phyloP scores from a whole-genome alignment of 176 grass and related monocot genomes.

The Guadua angustifolia region DNA sequence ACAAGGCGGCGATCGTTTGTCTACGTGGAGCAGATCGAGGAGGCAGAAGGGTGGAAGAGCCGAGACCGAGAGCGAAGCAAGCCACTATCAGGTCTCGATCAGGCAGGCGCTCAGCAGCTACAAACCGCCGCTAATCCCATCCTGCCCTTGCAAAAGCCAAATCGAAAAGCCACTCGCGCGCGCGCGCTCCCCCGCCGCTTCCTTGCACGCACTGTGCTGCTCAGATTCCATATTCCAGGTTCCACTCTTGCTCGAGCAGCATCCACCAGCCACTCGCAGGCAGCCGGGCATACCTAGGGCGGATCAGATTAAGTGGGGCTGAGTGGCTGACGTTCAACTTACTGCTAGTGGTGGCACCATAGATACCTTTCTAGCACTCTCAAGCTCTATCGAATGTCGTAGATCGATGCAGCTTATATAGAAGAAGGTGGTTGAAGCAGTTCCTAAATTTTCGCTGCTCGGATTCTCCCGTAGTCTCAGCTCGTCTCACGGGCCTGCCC shows the following conservation, averaged over 20 bases:
- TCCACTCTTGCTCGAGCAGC: conserved; percentile 30
- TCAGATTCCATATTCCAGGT: not conserved
- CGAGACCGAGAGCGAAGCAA: too few species aligned
- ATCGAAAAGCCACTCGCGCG: not conserved
- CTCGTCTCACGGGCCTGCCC: not conserved
- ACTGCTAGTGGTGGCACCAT: too few species aligned
- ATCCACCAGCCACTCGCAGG: conserved; percentile 17
- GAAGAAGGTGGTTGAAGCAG: too few species aligned
- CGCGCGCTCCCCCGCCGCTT: not conserved
- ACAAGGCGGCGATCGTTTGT: too few species aligned
- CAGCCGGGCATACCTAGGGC: not conserved
- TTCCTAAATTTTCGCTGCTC: not conserved
- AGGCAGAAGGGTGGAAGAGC: too few species aligned
- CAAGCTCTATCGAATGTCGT: too few species aligned
- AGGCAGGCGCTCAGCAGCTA: not conserved
- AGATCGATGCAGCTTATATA: too few species aligned
- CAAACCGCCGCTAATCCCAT: not conserved
- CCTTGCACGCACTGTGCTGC: not conserved
- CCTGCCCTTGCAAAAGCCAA: conserved; percentile 38
- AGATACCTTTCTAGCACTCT: too few species aligned
- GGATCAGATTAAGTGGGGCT: too few species aligned
- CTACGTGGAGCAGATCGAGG: too few species aligned
- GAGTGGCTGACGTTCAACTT: too few species aligned
- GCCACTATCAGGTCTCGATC: not conserved
- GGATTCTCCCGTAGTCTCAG: conserved; percentile 3